Evolutionary conservation across 148 eudicot species (phyloP), one percentile per base, ranked within the genome.

Genomic region (Fagopyrum tataricum): DNA sequence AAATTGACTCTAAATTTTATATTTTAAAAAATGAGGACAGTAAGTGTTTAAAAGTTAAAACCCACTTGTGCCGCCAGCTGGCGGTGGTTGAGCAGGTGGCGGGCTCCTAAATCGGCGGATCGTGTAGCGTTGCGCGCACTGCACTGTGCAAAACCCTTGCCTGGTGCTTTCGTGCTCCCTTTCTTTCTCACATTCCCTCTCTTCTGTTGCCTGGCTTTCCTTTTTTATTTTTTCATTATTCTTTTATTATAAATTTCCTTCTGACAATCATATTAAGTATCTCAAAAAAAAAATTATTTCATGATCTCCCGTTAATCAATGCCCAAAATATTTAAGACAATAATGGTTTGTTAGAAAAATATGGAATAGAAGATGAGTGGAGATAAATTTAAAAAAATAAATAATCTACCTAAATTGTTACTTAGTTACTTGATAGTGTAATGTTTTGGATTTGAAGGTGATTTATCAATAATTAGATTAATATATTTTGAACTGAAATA

Each of bases 71-170:
- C 49, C 49, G 43, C 20, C 18, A 64, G 18, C 15, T 64, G 69
- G 62, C 26, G 62, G 62, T 7, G 43, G 43, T 37, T 31, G 37
- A 31, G 17, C 69, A 37, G 43, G 20, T 46, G 49, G 10, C 49
- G 13, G 49, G 49, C 13, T 31, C 37, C 37, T 31, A 31, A 31
- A 31, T 31, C 66, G 66, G 40, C 69, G 44, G 43, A 14, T 20
- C 26, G 9, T 55, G 23, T 7, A n/a, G 8, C 20, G 61, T 24
- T 20, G 61, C 61, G 14, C 14, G 40, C 14, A 24, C 44, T 59
- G 66, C 69, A 64, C 15, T 64, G 69, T 64, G 69, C 43, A 64
- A 37, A 37, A 6, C 69, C 69, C 69, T 31, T 64, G 43, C 69
- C 18, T 37, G 20, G 10, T 64, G 42, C 43, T 31, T 13, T 62